phyloP scores from a whole-genome alignment of 2,329 filamentous ascomycete species.

The Drechmeria coniospora region DNA sequence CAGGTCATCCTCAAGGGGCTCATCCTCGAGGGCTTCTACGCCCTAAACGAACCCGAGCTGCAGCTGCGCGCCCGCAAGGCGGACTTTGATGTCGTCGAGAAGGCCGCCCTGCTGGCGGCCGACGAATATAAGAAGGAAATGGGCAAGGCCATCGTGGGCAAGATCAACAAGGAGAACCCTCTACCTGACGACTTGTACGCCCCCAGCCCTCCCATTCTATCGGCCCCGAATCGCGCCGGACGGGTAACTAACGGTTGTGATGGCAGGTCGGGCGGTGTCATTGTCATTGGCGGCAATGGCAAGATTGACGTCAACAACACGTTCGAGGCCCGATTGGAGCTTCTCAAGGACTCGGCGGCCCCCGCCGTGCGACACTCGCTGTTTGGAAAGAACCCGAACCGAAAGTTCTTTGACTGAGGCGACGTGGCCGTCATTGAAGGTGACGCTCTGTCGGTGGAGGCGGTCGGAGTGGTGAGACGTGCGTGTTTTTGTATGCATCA shows the following conservation, averaged over 20 bases:
- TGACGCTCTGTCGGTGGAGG: slow-evolving; percentile 1
- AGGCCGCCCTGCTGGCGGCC: slow-evolving; percentile 60
- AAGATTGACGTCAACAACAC: slow-evolving; percentile 99
- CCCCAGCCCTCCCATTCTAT: not conserved
- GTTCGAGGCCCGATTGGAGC: slow-evolving; percentile 74
- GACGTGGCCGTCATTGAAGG: too few relatives aligned
- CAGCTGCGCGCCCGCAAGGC: slow-evolving; percentile 61
- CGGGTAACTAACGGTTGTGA: slow-evolving; percentile 10
- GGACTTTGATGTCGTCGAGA: slow-evolving; percentile 61
- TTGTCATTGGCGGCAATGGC: slow-evolving; percentile 66
- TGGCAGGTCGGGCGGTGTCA: slow-evolving; percentile 77
- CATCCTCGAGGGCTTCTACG: slow-evolving; percentile 80
- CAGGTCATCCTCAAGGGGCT: slow-evolving; percentile 61
- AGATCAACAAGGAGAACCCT: slow-evolving; percentile 63
- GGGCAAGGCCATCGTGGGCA: slow-evolving; percentile 52
- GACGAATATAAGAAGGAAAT: slow-evolving; percentile 72
- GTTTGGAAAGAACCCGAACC: slow-evolving; percentile 89
- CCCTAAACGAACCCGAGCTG: slow-evolving; percentile 67
- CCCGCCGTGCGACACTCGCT: slow-evolving; percentile 73
- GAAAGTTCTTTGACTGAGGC: slow-evolving; percentile 93
- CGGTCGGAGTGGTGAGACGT: not conserved
- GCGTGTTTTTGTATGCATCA: slow-evolving; percentile 5
- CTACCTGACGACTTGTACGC: slow-evolving; percentile 74
- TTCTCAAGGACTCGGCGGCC: slow-evolving; percentile 73
- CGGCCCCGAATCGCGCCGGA: not conserved